Conservation (phyloP, 768 basidiomycete genomes). For the Mycena polygramma region DNA sequence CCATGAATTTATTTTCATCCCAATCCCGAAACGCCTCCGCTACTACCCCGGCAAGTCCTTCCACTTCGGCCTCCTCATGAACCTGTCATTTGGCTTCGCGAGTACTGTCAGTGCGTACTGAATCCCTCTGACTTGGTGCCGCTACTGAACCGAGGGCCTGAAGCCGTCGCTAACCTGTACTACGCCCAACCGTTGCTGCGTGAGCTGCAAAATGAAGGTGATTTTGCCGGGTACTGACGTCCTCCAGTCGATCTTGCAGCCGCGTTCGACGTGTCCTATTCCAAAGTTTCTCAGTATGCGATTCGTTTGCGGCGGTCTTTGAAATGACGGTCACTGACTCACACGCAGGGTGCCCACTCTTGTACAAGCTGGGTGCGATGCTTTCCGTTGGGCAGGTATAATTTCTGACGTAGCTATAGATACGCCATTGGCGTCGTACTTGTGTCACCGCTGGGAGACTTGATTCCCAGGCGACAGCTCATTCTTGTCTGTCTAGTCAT, state of each 20-base stretch:
- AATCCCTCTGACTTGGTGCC: no score
- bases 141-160: neutral
- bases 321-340: no score
- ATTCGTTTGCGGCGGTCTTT: no score
- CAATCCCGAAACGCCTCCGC: constrained; percentile 69
- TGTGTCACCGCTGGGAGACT: constrained; percentile 86
- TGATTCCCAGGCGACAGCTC: constrained; percentile 81
- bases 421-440: constrained; percentile 81
- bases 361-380: constrained; percentile 27
- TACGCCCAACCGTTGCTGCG: constrained; percentile 87
- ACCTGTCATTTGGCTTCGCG: constrained; percentile 70
- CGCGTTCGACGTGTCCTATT: constrained; percentile 48
- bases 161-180: constrained; percentile 76
- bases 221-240: neutral
- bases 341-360: constrained; percentile 40
- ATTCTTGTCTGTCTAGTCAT: constrained; percentile 69
- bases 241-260: constrained; percentile 56
- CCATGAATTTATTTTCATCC: constrained; percentile 54
- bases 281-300: constrained; percentile 43
- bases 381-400: neutral
- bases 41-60: constrained; percentile 63
- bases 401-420: constrained; percentile 45
- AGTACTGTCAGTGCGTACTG: constrained; percentile 60
- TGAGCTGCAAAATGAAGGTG: constrained; percentile 43
- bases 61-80: constrained; percentile 65